A percentile compares a stretch with the other conserved stretches of the same genome.
phyloP scores from a whole-genome alignment of 352 stramenopile species.

The Blastocystis sp. region DNA sequence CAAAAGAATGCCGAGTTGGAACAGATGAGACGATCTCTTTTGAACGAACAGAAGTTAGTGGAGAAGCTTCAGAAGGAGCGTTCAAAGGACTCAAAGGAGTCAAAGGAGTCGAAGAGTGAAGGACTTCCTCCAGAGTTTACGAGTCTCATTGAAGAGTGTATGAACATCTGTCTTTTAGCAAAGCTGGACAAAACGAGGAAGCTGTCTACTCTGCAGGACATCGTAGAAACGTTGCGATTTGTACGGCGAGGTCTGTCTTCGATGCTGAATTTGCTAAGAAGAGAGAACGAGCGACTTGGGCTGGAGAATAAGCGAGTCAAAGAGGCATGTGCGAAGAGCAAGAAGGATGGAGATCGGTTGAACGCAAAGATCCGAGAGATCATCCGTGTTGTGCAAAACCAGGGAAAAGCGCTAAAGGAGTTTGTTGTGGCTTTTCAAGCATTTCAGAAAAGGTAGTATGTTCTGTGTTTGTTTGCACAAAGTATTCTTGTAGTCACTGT shows the following conservation, averaged over 20 bases:
- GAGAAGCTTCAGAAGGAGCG: background rate
- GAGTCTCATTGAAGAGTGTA: conserved; percentile 16
- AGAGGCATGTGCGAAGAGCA: background rate
- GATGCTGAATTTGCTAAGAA: conserved; percentile 41
- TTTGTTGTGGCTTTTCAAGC: conserved; percentile 37
- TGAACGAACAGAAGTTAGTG: background rate
- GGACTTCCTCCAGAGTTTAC: background rate
- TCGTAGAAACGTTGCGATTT: background rate
- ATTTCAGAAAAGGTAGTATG: background rate
- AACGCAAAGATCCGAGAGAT: background rate
- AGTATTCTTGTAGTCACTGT: background rate
- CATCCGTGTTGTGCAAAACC: conserved; percentile 39
- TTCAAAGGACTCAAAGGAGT: background rate
- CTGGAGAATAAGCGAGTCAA: conserved; percentile 17
- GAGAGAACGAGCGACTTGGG: conserved; percentile 26
- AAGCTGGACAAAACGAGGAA: conserved; percentile 22
- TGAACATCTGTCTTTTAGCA: conserved; percentile 39
- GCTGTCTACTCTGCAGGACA: background rate
- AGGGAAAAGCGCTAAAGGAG: conserved; percentile 41
- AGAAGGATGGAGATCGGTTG: background rate
- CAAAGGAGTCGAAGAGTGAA: too few relatives aligned
- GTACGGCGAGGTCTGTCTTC: background rate
- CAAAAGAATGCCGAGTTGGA: conserved; percentile 6
- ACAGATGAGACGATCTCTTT: background rate
- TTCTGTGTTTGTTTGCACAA: conserved; percentile 3